phyloP scores from a whole-genome alignment of 768 basidiomycete genomes.

The Leccinum barrowsii region DNA sequence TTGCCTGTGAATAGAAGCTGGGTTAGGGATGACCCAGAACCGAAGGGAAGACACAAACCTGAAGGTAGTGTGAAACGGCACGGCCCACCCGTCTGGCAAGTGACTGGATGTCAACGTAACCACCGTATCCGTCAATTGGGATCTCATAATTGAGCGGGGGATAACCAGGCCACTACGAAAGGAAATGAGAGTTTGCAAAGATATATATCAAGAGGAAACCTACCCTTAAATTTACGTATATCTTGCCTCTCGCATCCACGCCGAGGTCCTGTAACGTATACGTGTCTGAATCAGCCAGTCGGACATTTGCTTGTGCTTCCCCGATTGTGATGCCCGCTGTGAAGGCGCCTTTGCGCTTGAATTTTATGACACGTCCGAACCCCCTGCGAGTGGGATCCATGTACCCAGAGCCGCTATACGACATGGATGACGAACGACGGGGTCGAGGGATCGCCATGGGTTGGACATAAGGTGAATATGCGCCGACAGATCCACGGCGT shows the following conservation, averaged over 20 bases:
- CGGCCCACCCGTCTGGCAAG: conserved; percentile 66
- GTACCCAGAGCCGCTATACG: conserved; percentile 32
- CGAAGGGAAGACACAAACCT: conserved; percentile 39
- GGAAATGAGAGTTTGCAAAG: background rate
- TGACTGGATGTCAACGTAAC: conserved; percentile 61
- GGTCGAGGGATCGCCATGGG: conserved; percentile 21
- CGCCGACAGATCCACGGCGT: conserved; percentile 16
- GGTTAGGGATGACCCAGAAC: conserved; percentile 8
- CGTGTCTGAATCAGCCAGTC: conserved; percentile 59
- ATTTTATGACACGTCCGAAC: conserved; percentile 56
- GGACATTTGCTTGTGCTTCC: conserved; percentile 63
- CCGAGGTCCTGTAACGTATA: conserved; percentile 64
- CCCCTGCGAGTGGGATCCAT: conserved; percentile 46
- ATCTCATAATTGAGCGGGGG: conserved; percentile 70
- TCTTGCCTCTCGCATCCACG: conserved; percentile 55
- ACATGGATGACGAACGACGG: conserved; percentile 40
- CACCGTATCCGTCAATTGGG: conserved; percentile 63
- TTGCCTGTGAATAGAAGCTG: conserved; percentile 42
- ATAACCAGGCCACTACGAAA: conserved; percentile 66
- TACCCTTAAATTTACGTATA: conserved; percentile 62
- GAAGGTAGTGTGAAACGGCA: conserved; percentile 72
- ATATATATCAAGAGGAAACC: conserved; percentile 19
- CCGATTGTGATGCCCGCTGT: conserved; percentile 61
- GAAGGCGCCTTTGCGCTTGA: conserved; percentile 70
- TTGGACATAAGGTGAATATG: conserved; percentile 24